phyloP scores from a whole-genome alignment of 2,329 filamentous ascomycete species.

The Calonectria pauciramosa region DNA sequence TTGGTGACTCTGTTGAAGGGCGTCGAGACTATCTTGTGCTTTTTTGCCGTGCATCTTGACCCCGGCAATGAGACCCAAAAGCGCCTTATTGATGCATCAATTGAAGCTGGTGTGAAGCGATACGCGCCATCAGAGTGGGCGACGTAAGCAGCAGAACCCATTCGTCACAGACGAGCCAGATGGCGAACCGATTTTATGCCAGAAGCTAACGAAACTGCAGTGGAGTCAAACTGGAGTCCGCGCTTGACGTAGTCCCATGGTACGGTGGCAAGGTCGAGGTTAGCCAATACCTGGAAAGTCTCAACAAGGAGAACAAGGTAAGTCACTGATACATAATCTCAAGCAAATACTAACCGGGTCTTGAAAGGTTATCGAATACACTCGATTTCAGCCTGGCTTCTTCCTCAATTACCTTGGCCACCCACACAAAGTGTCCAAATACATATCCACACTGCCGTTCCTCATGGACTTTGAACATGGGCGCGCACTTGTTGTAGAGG shows the following conservation, averaged over 20 bases:
- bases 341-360: not conserved
- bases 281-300: constrained; percentile 61
- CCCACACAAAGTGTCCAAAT: constrained; percentile 59
- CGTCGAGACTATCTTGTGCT: constrained; percentile 65
- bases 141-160: constrained; percentile 44
- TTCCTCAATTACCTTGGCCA: constrained; percentile 67
- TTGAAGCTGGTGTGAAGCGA: constrained; percentile 70
- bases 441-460: constrained; percentile 55
- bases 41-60: constrained; percentile 55
- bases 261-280: constrained; percentile 65
- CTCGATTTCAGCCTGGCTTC: constrained; percentile 66
- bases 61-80: constrained; percentile 59
- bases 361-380: constrained; percentile 65
- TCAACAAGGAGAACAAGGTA: constrained; percentile 63
- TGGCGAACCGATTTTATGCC: not conserved
- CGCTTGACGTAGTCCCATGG: constrained; percentile 56
- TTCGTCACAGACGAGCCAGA: not conserved
- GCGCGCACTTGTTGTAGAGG: constrained; percentile 58
- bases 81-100: constrained; percentile 70
- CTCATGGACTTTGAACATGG: constrained; percentile 54
- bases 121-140: constrained; percentile 73
- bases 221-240: constrained; percentile 20
- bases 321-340: not conserved
- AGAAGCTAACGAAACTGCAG: not conserved
- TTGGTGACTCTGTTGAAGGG: constrained; percentile 57